Base-by-base conservation (phyloP, 306 rosid species). In the Cucurbita moschata region DNA sequence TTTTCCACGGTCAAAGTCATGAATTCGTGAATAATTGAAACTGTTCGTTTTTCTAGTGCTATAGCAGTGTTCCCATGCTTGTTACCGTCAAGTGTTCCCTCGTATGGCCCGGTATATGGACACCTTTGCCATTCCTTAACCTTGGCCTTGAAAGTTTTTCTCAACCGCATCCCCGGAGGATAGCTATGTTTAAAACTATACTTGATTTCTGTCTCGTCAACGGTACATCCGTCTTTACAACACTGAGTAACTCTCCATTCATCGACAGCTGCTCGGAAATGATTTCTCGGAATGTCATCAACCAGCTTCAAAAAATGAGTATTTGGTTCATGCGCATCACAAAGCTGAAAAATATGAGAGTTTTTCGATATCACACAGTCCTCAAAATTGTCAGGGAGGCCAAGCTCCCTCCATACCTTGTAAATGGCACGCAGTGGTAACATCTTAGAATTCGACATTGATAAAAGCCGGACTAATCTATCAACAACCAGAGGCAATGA, bases 371-470 rank as follows among this genome's bases (percentile, higher is more conserved):
- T 83, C 61, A 94, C 83, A 0, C 92, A 85, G 53, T 94, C 91
- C 83, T 94, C 98, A 56, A 94, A 94, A 81, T 94, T 87, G 78
- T 94, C 98, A 35, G 98, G 98, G 67, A 94, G 85, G 30, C 98
- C 98, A 73, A 91, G 88, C 78, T 90, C 98, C 84, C 88, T 85
- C 91, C 94, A 86, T 53, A 91, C 92, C 77, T 89, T 91, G 62
- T 90, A 91, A 86, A 90, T 75, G 8, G 91, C 95, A 14, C 96
- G 91, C 63, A 94, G 89, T 58, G 98, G 98, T 78, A 94, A 83
- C 60, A 54, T 83, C 77, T 77, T 87, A 54, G 96, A 85, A 35
- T 85, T 59, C 44, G 96, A 84, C 95, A 94, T 86, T 23, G 88
- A 84, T 40, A 94, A 65, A 79, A 94, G 88, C 73, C 92, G 85